Conservation (phyloP, 352 stramenopile genomes). For the Globisporangium viniferum region DNA sequence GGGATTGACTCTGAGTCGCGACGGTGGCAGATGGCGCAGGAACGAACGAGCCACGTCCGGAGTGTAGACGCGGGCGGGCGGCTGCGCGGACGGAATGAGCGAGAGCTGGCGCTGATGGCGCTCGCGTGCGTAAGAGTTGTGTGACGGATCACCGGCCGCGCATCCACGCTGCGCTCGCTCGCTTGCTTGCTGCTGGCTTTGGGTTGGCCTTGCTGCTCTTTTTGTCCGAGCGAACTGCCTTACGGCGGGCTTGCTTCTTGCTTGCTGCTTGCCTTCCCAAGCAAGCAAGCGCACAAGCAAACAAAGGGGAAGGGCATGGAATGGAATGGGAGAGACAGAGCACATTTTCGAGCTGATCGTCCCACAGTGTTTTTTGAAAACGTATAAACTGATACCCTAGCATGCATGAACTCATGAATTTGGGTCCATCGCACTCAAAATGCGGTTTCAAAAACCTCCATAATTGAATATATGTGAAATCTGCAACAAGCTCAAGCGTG, state of each 20-base stretch:
- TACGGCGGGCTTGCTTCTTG: background rate
- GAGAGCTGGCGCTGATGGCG: background rate
- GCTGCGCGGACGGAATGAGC: background rate
- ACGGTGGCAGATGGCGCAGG: background rate
- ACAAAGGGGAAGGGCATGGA: background rate
- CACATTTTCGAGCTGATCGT: background rate
- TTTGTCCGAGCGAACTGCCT: background rate
- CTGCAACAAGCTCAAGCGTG: background rate
- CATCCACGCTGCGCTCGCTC: background rate
- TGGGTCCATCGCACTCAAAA: background rate
- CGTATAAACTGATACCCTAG: background rate
- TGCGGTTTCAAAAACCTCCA: background rate
- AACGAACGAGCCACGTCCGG: background rate
- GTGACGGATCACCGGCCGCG: background rate
- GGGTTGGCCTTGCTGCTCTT: background rate
- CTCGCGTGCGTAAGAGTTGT: slow-evolving; percentile 6
- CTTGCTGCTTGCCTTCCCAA: background rate
- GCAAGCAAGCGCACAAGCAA: background rate
- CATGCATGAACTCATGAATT: background rate
- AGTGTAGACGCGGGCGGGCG: background rate
- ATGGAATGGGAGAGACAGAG: slow-evolving; percentile 5
- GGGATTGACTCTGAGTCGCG: background rate
- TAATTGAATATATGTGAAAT: background rate
- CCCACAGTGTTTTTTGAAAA: background rate
- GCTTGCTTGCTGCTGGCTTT: background rate